A percentile compares a stretch with the other conserved stretches of the same genome.
phyloP scores from a whole-genome alignment of 257 asterid species.

The Petrea volubilis region DNA sequence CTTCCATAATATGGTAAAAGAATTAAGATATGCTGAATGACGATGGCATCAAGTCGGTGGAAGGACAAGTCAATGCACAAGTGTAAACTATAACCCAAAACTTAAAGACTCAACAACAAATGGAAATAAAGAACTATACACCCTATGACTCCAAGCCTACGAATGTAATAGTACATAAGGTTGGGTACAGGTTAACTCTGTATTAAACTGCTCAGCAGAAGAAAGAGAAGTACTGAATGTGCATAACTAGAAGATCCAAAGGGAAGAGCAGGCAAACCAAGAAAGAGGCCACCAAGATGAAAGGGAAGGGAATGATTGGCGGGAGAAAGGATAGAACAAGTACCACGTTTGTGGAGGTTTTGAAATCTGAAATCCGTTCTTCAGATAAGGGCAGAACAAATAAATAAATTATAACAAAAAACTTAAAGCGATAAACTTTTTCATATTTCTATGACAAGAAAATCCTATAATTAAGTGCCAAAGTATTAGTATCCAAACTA shows the following conservation, averaged over 20 bases:
- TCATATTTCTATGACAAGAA: not conserved
- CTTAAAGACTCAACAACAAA: not conserved
- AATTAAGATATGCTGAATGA: not conserved
- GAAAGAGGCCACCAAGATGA: not conserved
- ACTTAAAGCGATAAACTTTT: not conserved
- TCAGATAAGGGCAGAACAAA: not conserved
- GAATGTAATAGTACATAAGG: not conserved
- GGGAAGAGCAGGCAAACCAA: not conserved
- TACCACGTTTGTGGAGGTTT: constrained; percentile 1
- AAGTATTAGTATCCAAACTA: not conserved
- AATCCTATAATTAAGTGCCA: not conserved
- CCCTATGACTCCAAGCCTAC: not conserved
- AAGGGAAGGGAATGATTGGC: not conserved
- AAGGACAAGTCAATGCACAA: not conserved
- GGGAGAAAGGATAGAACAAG: not conserved
- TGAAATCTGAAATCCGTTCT: not conserved
- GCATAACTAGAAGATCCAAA: constrained; percentile 1
- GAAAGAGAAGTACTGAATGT: not conserved
- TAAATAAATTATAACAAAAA: not conserved
- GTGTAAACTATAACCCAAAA: not conserved
- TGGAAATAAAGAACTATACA: not conserved
- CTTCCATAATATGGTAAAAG: constrained; percentile 1
- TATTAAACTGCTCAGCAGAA: not conserved
- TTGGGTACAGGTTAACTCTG: not conserved
- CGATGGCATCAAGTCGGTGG: constrained; percentile 11